phyloP scores from a whole-genome alignment of 1,284 basidiomycete genomes.

The Leccinum griseonigrum region DNA sequence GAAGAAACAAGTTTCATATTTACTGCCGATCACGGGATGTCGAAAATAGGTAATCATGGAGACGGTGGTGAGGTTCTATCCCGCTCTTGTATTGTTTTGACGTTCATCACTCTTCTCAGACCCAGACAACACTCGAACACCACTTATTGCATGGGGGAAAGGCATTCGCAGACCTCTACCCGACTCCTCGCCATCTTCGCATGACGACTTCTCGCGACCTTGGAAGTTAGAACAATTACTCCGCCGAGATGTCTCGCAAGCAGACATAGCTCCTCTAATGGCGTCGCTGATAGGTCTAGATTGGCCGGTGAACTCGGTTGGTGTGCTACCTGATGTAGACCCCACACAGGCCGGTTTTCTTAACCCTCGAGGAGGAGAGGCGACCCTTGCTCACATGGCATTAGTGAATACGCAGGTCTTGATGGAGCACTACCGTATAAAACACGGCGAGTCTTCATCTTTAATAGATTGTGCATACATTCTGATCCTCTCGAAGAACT shows the following conservation, averaged over 20 bases:
- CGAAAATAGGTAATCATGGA: constrained; percentile 85
- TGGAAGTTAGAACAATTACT: constrained; percentile 60
- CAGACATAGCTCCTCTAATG: constrained; percentile 83
- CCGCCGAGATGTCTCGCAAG: constrained; percentile 80
- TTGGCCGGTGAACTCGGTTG: constrained; percentile 78
- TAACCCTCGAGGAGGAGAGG: constrained; percentile 33
- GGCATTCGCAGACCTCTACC: constrained; percentile 69
- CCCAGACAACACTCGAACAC: constrained; percentile 86
- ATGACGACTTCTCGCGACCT: constrained; percentile 64
- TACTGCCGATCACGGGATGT: constrained; percentile 93
- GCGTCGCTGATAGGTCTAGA: constrained; percentile 65
- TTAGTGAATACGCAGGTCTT: constrained; percentile 75
- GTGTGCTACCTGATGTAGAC: constrained; percentile 69
- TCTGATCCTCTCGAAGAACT: constrained; percentile 44
- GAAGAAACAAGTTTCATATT: constrained; percentile 79
- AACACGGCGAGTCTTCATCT: constrained; percentile 54
- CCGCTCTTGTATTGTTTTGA: not conserved
- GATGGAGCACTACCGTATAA: constrained; percentile 78
- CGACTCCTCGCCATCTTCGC: constrained; percentile 53
- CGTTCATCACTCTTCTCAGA: constrained; percentile 43
- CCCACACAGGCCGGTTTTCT: constrained; percentile 57
- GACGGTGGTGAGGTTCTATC: constrained; percentile 64
- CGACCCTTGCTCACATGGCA: constrained; percentile 52
- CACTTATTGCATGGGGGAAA: constrained; percentile 81
- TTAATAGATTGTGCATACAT: not conserved